Evolutionary conservation across 345 rosid genomes (phyloP).

Genomic region (Anacardium occidentale): DNA sequence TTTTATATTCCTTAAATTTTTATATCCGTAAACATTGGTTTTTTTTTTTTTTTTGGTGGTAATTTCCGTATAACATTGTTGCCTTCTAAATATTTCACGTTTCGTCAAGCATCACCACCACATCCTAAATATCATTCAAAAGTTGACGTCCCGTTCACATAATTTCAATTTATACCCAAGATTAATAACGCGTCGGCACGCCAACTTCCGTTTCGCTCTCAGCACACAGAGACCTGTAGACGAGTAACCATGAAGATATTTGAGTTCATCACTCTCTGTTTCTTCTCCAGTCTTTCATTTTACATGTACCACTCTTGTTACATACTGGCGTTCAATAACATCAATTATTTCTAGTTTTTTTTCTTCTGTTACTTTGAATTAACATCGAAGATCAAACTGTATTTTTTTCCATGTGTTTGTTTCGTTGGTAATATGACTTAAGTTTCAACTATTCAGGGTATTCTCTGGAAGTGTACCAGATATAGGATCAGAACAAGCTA

Average conservation of each 20-base stretch:
- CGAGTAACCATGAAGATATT: constrained; percentile 25
- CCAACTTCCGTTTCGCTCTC: neutral
- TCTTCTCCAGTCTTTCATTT: constrained; percentile 30
- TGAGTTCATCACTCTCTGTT: constrained; percentile 20
- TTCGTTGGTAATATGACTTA: neutral
- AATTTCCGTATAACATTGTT: too few species aligned
- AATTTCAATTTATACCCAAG: too few species aligned
- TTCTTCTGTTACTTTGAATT: neutral
- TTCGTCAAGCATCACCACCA: too few species aligned
- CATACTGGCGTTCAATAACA: neutral
- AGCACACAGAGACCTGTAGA: too few species aligned
- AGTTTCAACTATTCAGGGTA: constrained; percentile 31
- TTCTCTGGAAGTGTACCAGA: constrained; percentile 14
- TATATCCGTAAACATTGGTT: too few species aligned
- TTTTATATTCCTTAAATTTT: too few species aligned
- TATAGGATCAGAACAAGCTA: constrained; percentile 37
- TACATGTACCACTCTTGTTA: constrained; percentile 29
- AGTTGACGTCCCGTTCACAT: too few species aligned
- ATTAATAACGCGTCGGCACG: neutral
- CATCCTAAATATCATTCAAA: too few species aligned
- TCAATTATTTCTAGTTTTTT: neutral
- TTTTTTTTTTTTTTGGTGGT: too few species aligned
- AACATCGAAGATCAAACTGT: neutral
- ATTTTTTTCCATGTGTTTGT: neutral
- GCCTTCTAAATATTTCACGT: too few species aligned